Evolutionary conservation across 139 green algal genomes (phyloP).

Genomic region (Raphidocelis subcapitata): DNA sequence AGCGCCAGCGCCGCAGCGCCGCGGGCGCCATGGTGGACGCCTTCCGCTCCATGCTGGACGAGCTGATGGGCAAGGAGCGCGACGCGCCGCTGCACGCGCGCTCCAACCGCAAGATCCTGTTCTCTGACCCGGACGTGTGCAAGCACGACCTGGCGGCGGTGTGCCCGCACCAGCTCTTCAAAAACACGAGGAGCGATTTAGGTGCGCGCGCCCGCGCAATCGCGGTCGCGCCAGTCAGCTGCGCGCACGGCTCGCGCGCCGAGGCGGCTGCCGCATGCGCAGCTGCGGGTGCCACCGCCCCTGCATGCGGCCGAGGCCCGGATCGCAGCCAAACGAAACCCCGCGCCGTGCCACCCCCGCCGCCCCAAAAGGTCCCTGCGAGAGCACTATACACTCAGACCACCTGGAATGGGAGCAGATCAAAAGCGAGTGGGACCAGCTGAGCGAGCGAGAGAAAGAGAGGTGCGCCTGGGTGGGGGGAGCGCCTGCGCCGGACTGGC

Average conservation of each 20-base stretch:
- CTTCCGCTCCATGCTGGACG: conserved; percentile 68
- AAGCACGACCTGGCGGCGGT: conserved; percentile 77
- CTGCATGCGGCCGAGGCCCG: too few relatives aligned
- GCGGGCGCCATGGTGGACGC: conserved; percentile 61
- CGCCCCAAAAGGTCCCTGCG: conserved; percentile 62
- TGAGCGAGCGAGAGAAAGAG: conserved; percentile 63
- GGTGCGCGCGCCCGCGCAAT: too few relatives aligned
- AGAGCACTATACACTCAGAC: conserved; percentile 73
- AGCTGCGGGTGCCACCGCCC: too few relatives aligned
- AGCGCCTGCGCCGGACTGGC: too few relatives aligned
- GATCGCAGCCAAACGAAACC: too few relatives aligned
- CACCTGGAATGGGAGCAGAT: conserved; percentile 69
- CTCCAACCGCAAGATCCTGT: conserved; percentile 38
- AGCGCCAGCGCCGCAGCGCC: too few relatives aligned
- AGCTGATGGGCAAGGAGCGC: conserved; percentile 80
- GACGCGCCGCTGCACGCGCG: conserved; percentile 67
- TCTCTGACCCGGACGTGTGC: conserved; percentile 75
- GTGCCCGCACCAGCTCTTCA: conserved; percentile 81
- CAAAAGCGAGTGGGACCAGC: conserved; percentile 59
- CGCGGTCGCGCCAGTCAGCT: too few relatives aligned
- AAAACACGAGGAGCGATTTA: conserved; percentile 84
- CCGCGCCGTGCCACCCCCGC: too few relatives aligned
- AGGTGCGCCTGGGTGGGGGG: conserved; percentile 45
- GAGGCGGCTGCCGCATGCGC: too few relatives aligned
- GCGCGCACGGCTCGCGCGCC: too few relatives aligned